Base-by-base conservation (phyloP, 148 eudicot genomes). In the Tetragonia tetragonoides region DNA sequence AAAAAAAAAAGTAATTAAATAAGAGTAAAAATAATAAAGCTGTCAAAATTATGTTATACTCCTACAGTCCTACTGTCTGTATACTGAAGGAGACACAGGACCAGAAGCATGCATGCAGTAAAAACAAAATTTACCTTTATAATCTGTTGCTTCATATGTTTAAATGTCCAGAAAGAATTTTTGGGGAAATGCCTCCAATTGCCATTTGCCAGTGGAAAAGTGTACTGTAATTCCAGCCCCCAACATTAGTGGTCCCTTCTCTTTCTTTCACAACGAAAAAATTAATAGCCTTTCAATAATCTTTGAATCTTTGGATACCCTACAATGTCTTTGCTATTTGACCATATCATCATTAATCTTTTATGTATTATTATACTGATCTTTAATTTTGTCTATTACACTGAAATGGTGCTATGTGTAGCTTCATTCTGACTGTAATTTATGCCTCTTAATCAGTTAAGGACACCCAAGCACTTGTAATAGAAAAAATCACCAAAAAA, bases 41-140 rank as follows among this genome's bases (percentile, higher is more conserved):
- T 28, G 1, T 28, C 34, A 28, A 28, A 28, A 28, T 28, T 28
- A 28, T 28, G 34, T 28, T 28, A 28, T 28, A 28, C 34, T 28
- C 34, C 34, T 28, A 28, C 34, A 28, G 34, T 28, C 34, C 34
- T 28, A 28, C 34, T 28, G 34, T 28, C 34, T 28, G 34, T 28
- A 28, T 28, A 28, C 34, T 28, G 34, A 28, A 28, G 34, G 34
- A 28, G 34, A 28, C 5, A 11, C 56, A 53, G 42, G 46, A 24
- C 60, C 53, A 70, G 60, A 56, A 10, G 75, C 64, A 60, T 60
- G 64, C 64, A 60, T 46, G 64, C 61, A 39, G 75, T 72, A 28
- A 74, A 73, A 79, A 74, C 82, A 80, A 75, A 70, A 6, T 38
- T 60, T 42, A 80, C 75, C 83, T 80, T 79, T 79, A 21, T 41